These are phyloP conservation scores for Ogataea parapolymorpha DNA, from an alignment of 805 yeast genomes.

Conservation along the genomic window DNA sequence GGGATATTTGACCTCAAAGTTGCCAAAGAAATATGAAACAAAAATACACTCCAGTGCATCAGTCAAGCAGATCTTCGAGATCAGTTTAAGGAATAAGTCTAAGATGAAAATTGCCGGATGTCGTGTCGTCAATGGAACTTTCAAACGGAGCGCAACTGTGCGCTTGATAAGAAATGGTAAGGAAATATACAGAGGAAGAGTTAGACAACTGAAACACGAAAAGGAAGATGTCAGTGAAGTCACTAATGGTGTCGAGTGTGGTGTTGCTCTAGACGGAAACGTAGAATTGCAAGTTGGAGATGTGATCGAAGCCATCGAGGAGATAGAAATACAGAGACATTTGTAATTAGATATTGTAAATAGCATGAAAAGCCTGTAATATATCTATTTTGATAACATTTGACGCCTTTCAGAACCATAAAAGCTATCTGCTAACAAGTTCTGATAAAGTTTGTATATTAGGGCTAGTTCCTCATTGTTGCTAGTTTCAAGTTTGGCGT, in stretches of 20 bases:
- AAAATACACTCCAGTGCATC: slow-evolving; percentile 65
- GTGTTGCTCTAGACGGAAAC: slow-evolving; percentile 57
- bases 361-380: slow-evolving; percentile 4
- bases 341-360: slow-evolving; percentile 26
- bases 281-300: slow-evolving; percentile 56
- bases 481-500: neutral
- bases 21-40: slow-evolving; percentile 65
- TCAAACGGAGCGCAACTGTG: slow-evolving; percentile 52
- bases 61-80: slow-evolving; percentile 67
- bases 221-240: slow-evolving; percentile 78
- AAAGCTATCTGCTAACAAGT: slow-evolving; percentile 6
- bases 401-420: slow-evolving; percentile 18
- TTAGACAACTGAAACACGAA: slow-evolving; percentile 74
- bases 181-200: slow-evolving; percentile 36
- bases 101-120: slow-evolving; percentile 80
- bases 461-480: neutral
- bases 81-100: slow-evolving; percentile 54
- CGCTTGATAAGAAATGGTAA: slow-evolving; percentile 47
- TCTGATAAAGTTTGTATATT: slow-evolving; percentile 5
- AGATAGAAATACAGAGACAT: slow-evolving; percentile 53
- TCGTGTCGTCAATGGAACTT: slow-evolving; percentile 64
- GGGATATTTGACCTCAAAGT: slow-evolving; percentile 50
- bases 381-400: neutral
- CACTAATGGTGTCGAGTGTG: slow-evolving; percentile 88
- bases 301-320: slow-evolving; percentile 68